These are phyloP conservation scores for Aureobasidium sp. DNA, from an alignment of 2,329 filamentous ascomycete species.

Conservation along the genomic window DNA sequence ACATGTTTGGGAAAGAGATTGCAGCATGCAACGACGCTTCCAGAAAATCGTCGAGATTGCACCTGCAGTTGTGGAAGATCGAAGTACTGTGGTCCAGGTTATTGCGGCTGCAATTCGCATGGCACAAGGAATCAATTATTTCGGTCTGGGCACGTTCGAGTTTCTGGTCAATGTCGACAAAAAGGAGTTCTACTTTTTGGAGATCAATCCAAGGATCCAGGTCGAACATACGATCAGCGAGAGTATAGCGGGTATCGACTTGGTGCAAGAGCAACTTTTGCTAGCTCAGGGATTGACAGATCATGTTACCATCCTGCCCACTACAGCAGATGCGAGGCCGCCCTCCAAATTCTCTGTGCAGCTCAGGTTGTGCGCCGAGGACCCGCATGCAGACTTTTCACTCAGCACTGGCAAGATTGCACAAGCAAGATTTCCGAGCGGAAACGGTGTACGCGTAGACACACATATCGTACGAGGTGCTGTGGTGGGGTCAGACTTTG, in stretches of 20 bases:
- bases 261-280: slow-evolving; percentile 49
- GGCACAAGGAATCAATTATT: slow-evolving; percentile 44
- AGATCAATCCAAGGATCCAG: slow-evolving; percentile 55
- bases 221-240: slow-evolving; percentile 59
- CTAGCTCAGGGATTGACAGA: slow-evolving; percentile 44
- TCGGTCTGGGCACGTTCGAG: slow-evolving; percentile 57
- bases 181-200: slow-evolving; percentile 51
- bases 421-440: slow-evolving; percentile 47
- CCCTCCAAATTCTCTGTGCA: slow-evolving; percentile 47
- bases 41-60: slow-evolving; percentile 57
- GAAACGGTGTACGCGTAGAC: slow-evolving; percentile 53
- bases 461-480: slow-evolving; percentile 44
- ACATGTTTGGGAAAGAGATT: slow-evolving; percentile 56
- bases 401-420: slow-evolving; percentile 55
- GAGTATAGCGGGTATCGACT: slow-evolving; percentile 46
- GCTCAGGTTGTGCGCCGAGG: slow-evolving; percentile 52
- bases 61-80: slow-evolving; percentile 44
- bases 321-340: slow-evolving; percentile 18
- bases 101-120: slow-evolving; percentile 50
- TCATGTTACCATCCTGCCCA: neutral
- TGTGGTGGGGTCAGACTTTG: slow-evolving; percentile 50
- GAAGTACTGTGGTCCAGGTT: slow-evolving; percentile 41
- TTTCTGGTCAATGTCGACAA: slow-evolving; percentile 50
- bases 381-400: slow-evolving; percentile 46
- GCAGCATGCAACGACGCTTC: slow-evolving; percentile 53